Evolutionary conservation across 129 eudicot genomes (phyloP).

Genomic region (Centaurea solstitialis): DNA sequence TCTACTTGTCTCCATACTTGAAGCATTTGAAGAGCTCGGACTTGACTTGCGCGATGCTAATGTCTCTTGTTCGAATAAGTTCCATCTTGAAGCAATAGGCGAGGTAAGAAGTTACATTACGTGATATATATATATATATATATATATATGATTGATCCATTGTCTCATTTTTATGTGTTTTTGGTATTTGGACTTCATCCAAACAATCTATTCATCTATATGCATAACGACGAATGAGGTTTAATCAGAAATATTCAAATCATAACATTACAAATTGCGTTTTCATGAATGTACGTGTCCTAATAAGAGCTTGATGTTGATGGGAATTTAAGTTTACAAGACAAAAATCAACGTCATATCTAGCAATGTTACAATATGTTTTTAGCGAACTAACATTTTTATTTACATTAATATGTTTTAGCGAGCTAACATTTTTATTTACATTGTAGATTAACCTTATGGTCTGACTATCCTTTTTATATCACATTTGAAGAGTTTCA

Average conservation of each 20-base stretch:
- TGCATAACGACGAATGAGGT: not conserved
- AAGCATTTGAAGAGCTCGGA: constrained; percentile 72
- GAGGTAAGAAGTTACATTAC: constrained; percentile 40
- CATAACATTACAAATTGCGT: not conserved
- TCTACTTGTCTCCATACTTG: constrained; percentile 57
- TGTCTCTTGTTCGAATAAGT: constrained; percentile 60
- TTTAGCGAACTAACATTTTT: not conserved
- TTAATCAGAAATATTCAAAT: not conserved
- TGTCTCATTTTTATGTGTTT: not conserved
- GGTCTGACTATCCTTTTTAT: no score
- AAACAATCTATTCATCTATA: not conserved
- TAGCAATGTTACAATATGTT: no score
- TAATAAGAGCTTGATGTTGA: not conserved
- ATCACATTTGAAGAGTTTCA: not conserved
- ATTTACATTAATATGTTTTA: no score
- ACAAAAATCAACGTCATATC: not conserved
- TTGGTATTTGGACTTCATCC: not conserved
- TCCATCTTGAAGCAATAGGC: constrained; percentile 64
- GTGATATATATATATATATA: no score
- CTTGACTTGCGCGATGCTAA: constrained; percentile 65
- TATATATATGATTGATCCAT: not conserved
- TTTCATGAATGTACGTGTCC: not conserved
- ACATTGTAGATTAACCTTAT: not conserved
- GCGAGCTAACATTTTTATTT: not conserved
- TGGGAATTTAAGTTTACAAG: not conserved